These are phyloP conservation scores for Berkeleyomyces basicola DNA, from an alignment of 2,329 filamentous ascomycete species.

Conservation along the genomic window DNA sequence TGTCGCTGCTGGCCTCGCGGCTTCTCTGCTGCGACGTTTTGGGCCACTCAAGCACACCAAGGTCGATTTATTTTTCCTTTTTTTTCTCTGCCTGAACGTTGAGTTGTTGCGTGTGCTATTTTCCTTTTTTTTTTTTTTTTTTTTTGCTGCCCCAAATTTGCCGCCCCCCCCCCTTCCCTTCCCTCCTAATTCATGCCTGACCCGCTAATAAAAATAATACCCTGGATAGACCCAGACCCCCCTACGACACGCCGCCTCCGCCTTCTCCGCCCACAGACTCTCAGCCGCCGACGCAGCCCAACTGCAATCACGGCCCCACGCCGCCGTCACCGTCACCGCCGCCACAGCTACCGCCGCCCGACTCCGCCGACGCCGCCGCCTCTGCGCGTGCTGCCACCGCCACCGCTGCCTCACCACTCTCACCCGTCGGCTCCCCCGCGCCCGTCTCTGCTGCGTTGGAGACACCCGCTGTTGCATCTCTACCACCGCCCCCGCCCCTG, in stretches of 20 bases:
- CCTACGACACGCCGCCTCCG: not conserved
- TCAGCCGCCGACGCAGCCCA: too few relatives aligned
- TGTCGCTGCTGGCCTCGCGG: not conserved
- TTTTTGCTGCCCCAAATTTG: not conserved
- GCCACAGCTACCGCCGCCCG: slow-evolving; percentile 3
- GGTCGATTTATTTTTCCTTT: not conserved
- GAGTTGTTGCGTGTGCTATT: not conserved
- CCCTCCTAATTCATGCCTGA: not conserved
- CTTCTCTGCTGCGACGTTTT: not conserved
- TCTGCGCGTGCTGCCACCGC: not conserved
- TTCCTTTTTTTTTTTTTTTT: not conserved
- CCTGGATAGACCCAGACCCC: not conserved
- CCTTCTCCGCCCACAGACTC: not conserved
- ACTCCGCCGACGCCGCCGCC: slow-evolving; percentile 6
- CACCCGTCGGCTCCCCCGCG: not conserved
- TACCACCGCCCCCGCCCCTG: not conserved
- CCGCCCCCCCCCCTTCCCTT: not conserved
- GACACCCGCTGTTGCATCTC: not conserved
- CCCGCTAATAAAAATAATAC: not conserved
- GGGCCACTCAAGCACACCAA: not conserved
- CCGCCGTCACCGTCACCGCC: slow-evolving; percentile 5
- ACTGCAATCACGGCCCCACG: not conserved
- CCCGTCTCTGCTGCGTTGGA: not conserved
- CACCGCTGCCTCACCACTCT: not conserved
- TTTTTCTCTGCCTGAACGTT: not conserved